Evolutionary conservation across 495 filamentous ascomycete genomes (phyloP), one percentile per base, ranked within the genome.

Genomic region (Saxophila tyrrhenica): DNA sequence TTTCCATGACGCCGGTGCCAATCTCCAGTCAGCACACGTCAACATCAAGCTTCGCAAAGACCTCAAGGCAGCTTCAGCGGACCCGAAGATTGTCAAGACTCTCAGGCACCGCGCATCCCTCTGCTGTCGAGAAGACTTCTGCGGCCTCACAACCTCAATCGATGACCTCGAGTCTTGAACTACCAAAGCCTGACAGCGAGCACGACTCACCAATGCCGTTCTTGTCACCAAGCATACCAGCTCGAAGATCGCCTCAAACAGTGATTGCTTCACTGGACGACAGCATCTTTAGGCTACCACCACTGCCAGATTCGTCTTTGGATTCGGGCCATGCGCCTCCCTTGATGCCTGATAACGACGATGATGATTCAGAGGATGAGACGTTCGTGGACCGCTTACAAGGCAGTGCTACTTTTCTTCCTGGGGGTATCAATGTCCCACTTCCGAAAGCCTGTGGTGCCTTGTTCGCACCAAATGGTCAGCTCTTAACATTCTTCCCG

Each of bases 381-480:
- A 51, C 50, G 8, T 58, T 54, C 23, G 25, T 16, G 0, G 32
- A 35, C 20, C 46, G n/a, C 19, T 29, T 61, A 44, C 29, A 46
- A 16, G 25, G 39, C 16, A 62, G 59, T 38, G 43, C 19, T 2
- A 17, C 20, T 1, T 55, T 62, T 19, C 10, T 57, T 25, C 55
- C 59, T 15, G 55, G 59, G 22, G 55, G 59, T 13, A 47, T 57
- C 44, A 64, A 62, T 25, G 62, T 64, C 7, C 62, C 62, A 2
- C 43, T 62, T 24, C 62, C 59, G 5, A 64, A 57, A 29, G 52
- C 53, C 7, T 64, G 62, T 32, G 59, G 59, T 53, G 62, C 62
- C 19, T 15, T 64, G 20, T 64, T 61, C 32, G 62, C 55, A 10
- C 45, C 56, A 1, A 58, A 62, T 42, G 62, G 62, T 15, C 55